Base-by-base conservation (phyloP, 441 rosid genomes). In the Breynia disticha region DNA sequence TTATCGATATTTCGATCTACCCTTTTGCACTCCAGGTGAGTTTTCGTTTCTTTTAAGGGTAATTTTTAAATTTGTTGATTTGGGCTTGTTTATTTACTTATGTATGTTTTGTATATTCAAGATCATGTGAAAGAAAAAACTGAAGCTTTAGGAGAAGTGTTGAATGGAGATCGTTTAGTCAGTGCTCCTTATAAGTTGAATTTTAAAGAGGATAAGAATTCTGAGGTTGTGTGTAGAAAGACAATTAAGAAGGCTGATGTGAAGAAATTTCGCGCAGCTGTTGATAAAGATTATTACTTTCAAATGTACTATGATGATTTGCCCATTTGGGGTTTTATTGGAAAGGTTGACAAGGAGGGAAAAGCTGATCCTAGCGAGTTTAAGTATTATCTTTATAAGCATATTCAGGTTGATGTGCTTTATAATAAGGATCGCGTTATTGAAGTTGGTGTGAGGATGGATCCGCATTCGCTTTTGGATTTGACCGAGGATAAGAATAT, bases 241-340 rank as follows among this genome's bases (percentile, higher is more conserved):
- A 80, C 70, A 67, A 76, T 87, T 52, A 62, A 61, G 0, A 76
- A 75, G 62, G 71, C 77, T 16, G 79, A 87, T 16, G 88, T 80
- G 35, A 76, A 76, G 32, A 61, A 57, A 71, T 87, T 84, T 43
- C 63, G 90, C 35, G 66, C 64, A 21, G 87, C 90, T 1, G 83
- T 84, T 13, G 77, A 69, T 4, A 82, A 87, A 55, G 90, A 87
- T 49, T 87, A 77, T 53, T 87, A 84, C 69, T 87, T 87, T 49
- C 94, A 87, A 70, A 87, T 87, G 94, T 87, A 84, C 48, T 84
- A 84, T 65, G 90, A 84, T 68, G 94, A 87, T 63, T 60, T 87
- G 62, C 96, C 96, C 39, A 75, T 87, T n/a, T 87, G 96, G 96
- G 94, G 96, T 24, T 84, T 84, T 59, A 64, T 87, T 32, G 96